Evolutionary conservation across 1,284 basidiomycete species (phyloP).

Genomic region (Golubevia sp.): DNA sequence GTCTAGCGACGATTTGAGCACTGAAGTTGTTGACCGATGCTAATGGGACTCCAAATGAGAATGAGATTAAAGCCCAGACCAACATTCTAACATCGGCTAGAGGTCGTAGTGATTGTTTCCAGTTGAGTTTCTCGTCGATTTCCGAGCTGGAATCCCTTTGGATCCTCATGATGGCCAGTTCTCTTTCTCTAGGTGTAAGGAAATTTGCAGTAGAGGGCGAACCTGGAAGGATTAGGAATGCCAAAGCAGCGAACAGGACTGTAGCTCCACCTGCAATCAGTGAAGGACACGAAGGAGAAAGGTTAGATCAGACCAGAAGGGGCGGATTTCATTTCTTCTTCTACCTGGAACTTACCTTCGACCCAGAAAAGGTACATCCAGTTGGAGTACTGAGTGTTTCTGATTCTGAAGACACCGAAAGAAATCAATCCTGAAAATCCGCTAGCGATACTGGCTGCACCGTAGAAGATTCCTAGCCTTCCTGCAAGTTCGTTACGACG

Average conservation of each 20-base stretch:
- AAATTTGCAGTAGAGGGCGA: slow-evolving; percentile 65
- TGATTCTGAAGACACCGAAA: slow-evolving; percentile 56
- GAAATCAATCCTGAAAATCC: slow-evolving; percentile 63
- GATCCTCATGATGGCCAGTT: slow-evolving; percentile 64
- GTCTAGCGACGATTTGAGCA: slow-evolving; percentile 66
- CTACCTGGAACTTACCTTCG: not conserved
- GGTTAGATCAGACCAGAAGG: too few relatives aligned
- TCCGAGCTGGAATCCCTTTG: slow-evolving; percentile 66
- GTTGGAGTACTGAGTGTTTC: not conserved
- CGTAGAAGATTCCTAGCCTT: slow-evolving; percentile 66
- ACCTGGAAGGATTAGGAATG: slow-evolving; percentile 66
- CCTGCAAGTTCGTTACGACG: slow-evolving; percentile 66
- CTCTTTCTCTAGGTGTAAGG: slow-evolving; percentile 64
- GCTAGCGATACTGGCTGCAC: slow-evolving; percentile 65
- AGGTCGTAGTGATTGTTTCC: slow-evolving; percentile 65
- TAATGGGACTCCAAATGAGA: slow-evolving; percentile 66
- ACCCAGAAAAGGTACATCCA: not conserved
- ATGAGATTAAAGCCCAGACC: slow-evolving; percentile 64
- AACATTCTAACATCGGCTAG: slow-evolving; percentile 65
- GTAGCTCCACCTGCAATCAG: slow-evolving; percentile 65
- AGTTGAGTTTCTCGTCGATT: slow-evolving; percentile 64
- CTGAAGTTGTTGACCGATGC: slow-evolving; percentile 67
- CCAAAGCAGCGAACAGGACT: slow-evolving; percentile 64
- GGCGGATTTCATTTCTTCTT: too few relatives aligned
- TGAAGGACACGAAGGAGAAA: too few relatives aligned